Evolutionary conservation across 2,329 filamentous ascomycete genomes (phyloP).

Genomic region (Apiospora hydei): DNA sequence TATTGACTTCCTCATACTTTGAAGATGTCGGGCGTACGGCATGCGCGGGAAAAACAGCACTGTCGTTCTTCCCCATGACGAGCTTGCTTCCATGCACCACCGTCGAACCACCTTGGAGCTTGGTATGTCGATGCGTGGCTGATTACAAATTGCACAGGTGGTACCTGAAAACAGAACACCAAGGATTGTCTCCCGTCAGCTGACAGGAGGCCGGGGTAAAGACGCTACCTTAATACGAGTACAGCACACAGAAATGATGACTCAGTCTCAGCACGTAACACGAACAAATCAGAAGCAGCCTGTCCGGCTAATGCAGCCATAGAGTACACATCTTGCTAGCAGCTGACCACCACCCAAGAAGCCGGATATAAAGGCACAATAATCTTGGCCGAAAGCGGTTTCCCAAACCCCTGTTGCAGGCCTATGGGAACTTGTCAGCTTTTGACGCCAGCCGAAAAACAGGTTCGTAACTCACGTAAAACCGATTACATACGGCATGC

Average conservation of each 20-base stretch:
- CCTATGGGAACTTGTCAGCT: background rate
- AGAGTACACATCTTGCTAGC: background rate
- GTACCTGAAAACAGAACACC: conserved; percentile 1
- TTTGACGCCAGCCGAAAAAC: background rate
- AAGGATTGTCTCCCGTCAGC: conserved; percentile 15
- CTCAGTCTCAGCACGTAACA: background rate
- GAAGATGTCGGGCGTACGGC: conserved; percentile 1
- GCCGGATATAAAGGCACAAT: conserved; percentile 16
- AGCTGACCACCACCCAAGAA: background rate
- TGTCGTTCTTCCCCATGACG: background rate
- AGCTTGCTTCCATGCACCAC: background rate
- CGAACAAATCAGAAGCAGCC: background rate
- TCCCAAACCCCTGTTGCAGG: background rate
- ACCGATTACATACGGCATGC: conserved; percentile 5
- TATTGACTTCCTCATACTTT: background rate
- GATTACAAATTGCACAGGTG: background rate
- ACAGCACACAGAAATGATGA: conserved; percentile 11
- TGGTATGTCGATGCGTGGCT: background rate
- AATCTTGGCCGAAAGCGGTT: background rate
- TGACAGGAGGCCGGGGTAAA: conserved; percentile 18
- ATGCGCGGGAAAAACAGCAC: background rate
- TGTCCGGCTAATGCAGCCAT: background rate
- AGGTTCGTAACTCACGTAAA: background rate
- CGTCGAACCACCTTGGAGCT: conserved; percentile 1
- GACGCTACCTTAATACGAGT: conserved; percentile 10